phyloP scores from a whole-genome alignment of 75 land plant genomes.

The Pinus taeda region DNA sequence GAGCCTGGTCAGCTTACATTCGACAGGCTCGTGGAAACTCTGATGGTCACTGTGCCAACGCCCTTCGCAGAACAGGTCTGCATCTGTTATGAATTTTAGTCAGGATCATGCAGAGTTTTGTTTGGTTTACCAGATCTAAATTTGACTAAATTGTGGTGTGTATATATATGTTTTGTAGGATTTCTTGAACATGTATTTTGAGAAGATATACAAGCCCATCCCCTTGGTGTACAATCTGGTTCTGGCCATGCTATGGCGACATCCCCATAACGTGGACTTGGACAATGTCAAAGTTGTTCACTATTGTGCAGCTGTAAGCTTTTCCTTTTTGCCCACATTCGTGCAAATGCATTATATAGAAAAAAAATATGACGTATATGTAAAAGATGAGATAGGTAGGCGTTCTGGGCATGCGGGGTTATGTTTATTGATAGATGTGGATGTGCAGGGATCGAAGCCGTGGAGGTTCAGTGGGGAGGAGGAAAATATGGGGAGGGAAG shows the following conservation, averaged over 20 bases:
- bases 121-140: neutral
- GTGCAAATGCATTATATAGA: conserved; percentile 14
- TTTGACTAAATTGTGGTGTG: neutral
- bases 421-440: neutral
- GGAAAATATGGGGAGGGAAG: conserved; percentile 64
- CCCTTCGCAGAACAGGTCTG: conserved; percentile 56
- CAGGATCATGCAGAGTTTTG: neutral
- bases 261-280: conserved; percentile 53
- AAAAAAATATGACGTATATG: neutral
- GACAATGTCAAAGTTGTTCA: conserved; percentile 48
- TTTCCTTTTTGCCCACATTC: conserved; percentile 18
- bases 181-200: conserved; percentile 61
- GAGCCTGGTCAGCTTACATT: conserved; percentile 33
- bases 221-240: conserved; percentile 45
- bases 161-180: conserved; percentile 22
- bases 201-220: conserved; percentile 37
- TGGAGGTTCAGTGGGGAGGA: conserved; percentile 63
- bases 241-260: conserved; percentile 53
- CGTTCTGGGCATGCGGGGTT: neutral
- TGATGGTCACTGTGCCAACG: conserved; percentile 38
- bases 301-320: conserved; percentile 56
- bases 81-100: too few relatives aligned
- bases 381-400: neutral
- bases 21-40: conserved; percentile 24
- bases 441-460: conserved; percentile 56